Base-by-base conservation (phyloP, 768 basidiomycete species). In the Clavulina sp. region DNA sequence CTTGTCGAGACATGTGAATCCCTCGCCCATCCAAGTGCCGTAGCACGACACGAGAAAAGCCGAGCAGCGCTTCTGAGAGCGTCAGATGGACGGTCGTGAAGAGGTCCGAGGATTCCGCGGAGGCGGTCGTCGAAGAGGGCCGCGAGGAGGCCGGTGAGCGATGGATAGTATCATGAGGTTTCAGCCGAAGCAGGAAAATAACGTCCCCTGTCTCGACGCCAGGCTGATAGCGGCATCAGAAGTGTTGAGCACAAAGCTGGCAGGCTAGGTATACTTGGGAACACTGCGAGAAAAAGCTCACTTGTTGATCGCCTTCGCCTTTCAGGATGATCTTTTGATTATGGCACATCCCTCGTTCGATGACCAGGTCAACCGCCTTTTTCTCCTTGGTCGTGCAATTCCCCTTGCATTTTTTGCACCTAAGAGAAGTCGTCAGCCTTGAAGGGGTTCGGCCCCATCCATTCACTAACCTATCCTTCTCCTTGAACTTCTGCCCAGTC, bases 321-420 rank as follows among this genome's bases (percentile, higher is more conserved):
- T 78, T 70, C 44, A 97, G 73, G 2, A 93, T 79, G 48, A 96
- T 92, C 52, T 83, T 70, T 61, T 93, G 79, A 6, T 77, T 75
- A 59, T 91, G 77, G 3, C 77, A 63, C 79, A 89, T 88, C 13
- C 93, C 93, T 50, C 78, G 80, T 59, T 92, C 86, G 41, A 96
- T 73, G 58, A 77, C 74, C 23, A 95, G 79, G 57, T 92, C 88
- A 57, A 89, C 80, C 47, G 85, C 78, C 43, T 81, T 85, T 70
- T 89, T 95, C 62, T 93, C 88, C 56, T 82, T 79, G 41, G 83
- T 74, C 0, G 78, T 81, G 63, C 80, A 82, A 49, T 75, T 73
- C 3, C 91, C 93, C 60, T 91, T 89, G 67, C 93, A 97, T 62
- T 87, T 93, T 66, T 92, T 96, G 67, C 92, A 96, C 57, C 91